Evolutionary conservation across 2,329 filamentous ascomycete genomes (phyloP).

Genomic region (Sclerotinia spermophila): DNA sequence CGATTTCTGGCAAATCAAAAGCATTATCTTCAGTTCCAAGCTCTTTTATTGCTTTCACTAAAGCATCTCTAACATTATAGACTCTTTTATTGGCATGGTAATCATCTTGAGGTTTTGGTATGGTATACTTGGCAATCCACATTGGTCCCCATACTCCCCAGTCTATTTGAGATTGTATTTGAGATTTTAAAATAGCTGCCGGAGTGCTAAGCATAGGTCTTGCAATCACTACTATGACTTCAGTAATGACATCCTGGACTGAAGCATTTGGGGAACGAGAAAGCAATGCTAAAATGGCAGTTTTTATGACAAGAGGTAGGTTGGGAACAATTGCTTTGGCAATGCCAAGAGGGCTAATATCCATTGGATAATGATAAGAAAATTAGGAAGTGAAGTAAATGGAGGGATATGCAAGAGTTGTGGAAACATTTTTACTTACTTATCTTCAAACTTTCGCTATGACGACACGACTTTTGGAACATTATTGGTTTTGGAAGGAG

Average conservation of each 20-base stretch:
- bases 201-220: slow-evolving; percentile 54
- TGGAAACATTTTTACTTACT: neutral
- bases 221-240: slow-evolving; percentile 68
- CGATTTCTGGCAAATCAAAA: slow-evolving; percentile 49
- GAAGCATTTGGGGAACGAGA: slow-evolving; percentile 65
- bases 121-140: slow-evolving; percentile 72
- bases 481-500: neutral
- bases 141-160: slow-evolving; percentile 71
- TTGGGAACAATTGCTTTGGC: slow-evolving; percentile 44
- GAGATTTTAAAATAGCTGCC: slow-evolving; percentile 54
- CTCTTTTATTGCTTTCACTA: slow-evolving; percentile 56
- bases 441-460: neutral
- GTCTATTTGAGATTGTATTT: slow-evolving; percentile 60
- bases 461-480: slow-evolving; percentile 9
- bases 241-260: slow-evolving; percentile 76
- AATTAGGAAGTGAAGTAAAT: neutral
- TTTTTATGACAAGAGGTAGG: slow-evolving; percentile 59
- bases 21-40: slow-evolving; percentile 41
- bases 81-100: neutral
- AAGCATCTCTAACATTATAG: slow-evolving; percentile 50
- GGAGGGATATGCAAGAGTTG: no score
- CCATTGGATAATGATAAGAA: slow-evolving; percentile 21
- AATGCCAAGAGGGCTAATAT: slow-evolving; percentile 27
- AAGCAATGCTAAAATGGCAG: slow-evolving; percentile 61
- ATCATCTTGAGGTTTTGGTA: slow-evolving; percentile 55